A percentile compares a stretch with the other conserved stretches of the same genome.
These are phyloP conservation scores for Prinsepia uniflora DNA, from an alignment of 306 rosid species.

Conservation along the genomic window DNA sequence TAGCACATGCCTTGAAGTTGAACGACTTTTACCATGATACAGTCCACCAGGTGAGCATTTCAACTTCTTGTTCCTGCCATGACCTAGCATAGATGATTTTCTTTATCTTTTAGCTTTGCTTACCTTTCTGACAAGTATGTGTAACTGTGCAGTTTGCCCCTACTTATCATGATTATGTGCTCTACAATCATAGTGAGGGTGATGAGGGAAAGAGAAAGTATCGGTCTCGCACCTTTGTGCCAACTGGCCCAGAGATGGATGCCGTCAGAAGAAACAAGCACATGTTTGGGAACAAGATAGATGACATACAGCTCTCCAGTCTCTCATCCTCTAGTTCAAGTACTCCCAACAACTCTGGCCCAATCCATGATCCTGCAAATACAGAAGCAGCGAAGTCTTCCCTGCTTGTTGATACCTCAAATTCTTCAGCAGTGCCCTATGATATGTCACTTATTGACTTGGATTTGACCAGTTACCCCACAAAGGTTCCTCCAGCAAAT, in stretches of 20 bases:
- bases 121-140: constrained; percentile 17
- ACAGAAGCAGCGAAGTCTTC: constrained; percentile 60
- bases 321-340: constrained; percentile 56
- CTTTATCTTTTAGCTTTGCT: constrained; percentile 9
- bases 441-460: constrained; percentile 84
- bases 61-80: neutral
- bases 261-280: constrained; percentile 69
- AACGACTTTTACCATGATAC: constrained; percentile 97
- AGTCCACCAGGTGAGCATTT: constrained; percentile 78
- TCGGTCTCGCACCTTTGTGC: constrained; percentile 94
- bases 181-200: constrained; percentile 84
- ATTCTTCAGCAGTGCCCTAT: constrained; percentile 47
- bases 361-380: constrained; percentile 31
- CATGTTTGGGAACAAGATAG: constrained; percentile 63
- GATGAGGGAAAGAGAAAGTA: constrained; percentile 86
- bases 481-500: constrained; percentile 72
- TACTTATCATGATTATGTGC: constrained; percentile 96
- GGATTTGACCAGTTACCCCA: constrained; percentile 72
- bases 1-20: constrained; percentile 81
- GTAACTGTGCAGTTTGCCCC: constrained; percentile 82
- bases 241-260: constrained; percentile 96
- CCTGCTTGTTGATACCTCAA: constrained; percentile 70
- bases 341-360: constrained; percentile 40
- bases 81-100: neutral
- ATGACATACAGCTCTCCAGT: constrained; percentile 80